These are phyloP conservation scores for Trichoderma pleuroti DNA, from an alignment of 2,329 filamentous ascomycete species.

Conservation along the genomic window DNA sequence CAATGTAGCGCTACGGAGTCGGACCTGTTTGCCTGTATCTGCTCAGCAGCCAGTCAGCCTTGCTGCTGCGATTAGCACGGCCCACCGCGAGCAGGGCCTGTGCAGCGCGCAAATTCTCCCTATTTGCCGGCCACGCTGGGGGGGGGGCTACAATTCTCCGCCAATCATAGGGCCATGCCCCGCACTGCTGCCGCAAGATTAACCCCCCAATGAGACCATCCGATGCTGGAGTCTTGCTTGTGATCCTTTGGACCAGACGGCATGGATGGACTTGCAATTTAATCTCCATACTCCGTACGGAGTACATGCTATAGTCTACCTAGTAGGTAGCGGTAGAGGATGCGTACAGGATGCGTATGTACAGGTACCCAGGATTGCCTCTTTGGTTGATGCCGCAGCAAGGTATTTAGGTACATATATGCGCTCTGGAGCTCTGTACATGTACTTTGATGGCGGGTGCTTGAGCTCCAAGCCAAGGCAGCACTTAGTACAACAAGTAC, in stretches of 20 bases:
- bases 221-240: neutral
- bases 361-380: neutral
- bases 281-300: neutral
- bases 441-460: neutral
- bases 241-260: neutral
- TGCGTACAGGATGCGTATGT: neutral
- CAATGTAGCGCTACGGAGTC: neutral
- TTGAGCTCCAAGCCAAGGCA: neutral
- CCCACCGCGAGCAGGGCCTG: neutral
- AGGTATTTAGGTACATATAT: too few relatives aligned
- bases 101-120: constrained; percentile 19
- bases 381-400: neutral
- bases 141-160: constrained; percentile 16
- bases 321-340: too few relatives aligned
- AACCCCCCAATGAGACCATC: constrained; percentile 17
- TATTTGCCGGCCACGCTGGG: constrained; percentile 13
- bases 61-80: neutral
- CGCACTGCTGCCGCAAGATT: constrained; percentile 8
- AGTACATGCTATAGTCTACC: neutral
- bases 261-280: neutral
- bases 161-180: constrained; percentile 13
- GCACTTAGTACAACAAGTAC: neutral
- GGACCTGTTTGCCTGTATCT: neutral
- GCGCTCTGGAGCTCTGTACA: neutral
- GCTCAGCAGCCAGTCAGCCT: neutral